Evolutionary conservation across 768 basidiomycete species (phyloP).

Genomic region (Boletus insuetus): DNA sequence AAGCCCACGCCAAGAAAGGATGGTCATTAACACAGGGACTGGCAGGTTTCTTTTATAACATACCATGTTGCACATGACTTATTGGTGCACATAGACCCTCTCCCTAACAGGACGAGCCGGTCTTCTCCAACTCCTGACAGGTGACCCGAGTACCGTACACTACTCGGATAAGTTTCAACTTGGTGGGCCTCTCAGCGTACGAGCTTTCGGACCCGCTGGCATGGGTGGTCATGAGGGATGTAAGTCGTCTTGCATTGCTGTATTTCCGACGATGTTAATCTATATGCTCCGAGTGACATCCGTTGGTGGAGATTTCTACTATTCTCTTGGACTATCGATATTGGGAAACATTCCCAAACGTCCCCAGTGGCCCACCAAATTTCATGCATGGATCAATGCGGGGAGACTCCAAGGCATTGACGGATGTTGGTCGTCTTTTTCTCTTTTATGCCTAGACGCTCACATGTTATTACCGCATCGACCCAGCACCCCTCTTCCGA

Average conservation of each 20-base stretch:
- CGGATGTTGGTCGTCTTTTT: constrained; percentile 42
- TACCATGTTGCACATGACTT: background rate
- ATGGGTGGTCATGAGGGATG: constrained; percentile 77
- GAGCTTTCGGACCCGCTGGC: constrained; percentile 72
- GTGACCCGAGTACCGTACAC: constrained; percentile 38
- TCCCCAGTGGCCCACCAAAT: constrained; percentile 82
- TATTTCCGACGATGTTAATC: background rate
- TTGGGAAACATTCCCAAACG: constrained; percentile 71
- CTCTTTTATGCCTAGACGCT: background rate
- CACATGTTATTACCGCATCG: background rate
- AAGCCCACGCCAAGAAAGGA: constrained; percentile 20
- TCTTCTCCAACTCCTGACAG: constrained; percentile 59
- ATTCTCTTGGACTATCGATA: constrained; percentile 72
- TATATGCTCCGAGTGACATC: constrained; percentile 61
- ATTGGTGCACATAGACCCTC: constrained; percentile 50
- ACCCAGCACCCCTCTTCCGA: constrained; percentile 6
- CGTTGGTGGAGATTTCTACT: constrained; percentile 79
- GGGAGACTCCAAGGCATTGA: constrained; percentile 68
- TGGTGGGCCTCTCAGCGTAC: constrained; percentile 84
- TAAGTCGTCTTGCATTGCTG: constrained; percentile 33
- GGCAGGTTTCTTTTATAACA: constrained; percentile 12
- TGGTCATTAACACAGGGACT: constrained; percentile 22
- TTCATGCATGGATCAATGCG: constrained; percentile 78
- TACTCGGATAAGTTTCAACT: constrained; percentile 90
- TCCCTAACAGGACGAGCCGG: constrained; percentile 76